A percentile compares a stretch with the other conserved stretches of the same genome.
These are phyloP conservation scores for Priceomyces fermenticarens DNA, from an alignment of 805 yeast species.

Conservation along the genomic window DNA sequence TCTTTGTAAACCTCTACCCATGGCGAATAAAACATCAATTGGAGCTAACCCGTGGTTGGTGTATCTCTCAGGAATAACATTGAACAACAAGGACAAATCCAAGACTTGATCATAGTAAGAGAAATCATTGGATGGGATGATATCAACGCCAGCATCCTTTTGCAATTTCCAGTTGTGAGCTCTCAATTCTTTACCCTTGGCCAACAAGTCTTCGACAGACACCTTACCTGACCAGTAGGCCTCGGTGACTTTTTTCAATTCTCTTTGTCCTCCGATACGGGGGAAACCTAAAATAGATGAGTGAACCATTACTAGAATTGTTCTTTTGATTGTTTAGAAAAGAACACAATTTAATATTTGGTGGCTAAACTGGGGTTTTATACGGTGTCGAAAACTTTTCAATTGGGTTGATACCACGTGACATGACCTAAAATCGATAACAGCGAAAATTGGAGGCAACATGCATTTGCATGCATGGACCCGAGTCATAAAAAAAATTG, in stretches of 20 bases:
- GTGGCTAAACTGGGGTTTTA: too few species aligned
- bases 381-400: too few species aligned
- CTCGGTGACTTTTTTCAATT: slow-evolving; percentile 97
- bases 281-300: slow-evolving; percentile 99
- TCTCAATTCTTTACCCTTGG: slow-evolving; percentile 94
- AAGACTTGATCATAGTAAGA: slow-evolving; percentile 97
- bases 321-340: too few species aligned
- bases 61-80: slow-evolving; percentile 96
- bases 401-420: too few species aligned
- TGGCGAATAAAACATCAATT: slow-evolving; percentile 92
- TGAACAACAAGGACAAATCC: slow-evolving; percentile 88
- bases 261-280: slow-evolving; percentile 99
- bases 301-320: slow-evolving; percentile 66
- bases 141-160: slow-evolving; percentile 93
- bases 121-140: slow-evolving; percentile 97
- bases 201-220: slow-evolving; percentile 78
- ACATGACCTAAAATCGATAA: too few species aligned
- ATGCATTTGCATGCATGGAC: too few species aligned
- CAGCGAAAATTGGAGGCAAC: too few species aligned
- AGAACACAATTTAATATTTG: too few species aligned
- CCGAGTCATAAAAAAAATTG: too few species aligned
- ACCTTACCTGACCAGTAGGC: slow-evolving; percentile 98
- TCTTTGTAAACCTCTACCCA: slow-evolving; percentile 99
- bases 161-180: slow-evolving; percentile 97
- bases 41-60: slow-evolving; percentile 84